Conservation (phyloP, 139 green algal species). For the Coccomyxa sp. region DNA sequence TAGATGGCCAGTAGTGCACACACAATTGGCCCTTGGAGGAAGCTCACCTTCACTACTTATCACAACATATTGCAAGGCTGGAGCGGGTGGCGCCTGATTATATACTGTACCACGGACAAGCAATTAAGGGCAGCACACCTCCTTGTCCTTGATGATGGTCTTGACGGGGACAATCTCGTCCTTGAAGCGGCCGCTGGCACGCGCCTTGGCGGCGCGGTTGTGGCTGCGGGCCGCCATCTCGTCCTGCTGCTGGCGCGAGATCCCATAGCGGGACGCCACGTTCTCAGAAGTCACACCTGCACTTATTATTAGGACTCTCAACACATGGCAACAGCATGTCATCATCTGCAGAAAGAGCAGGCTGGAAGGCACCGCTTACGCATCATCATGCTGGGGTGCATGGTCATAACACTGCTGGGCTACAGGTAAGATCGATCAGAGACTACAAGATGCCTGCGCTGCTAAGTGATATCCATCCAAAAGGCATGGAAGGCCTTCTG, state of each 20-base stretch:
- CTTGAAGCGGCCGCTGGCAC: conserved; percentile 76
- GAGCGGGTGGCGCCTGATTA: neutral
- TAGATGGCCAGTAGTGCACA: too few relatives aligned
- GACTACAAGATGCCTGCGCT: too few relatives aligned
- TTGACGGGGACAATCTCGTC: conserved; percentile 94
- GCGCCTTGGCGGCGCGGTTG: conserved; percentile 77
- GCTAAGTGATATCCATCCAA: too few relatives aligned
- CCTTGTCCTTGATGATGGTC: conserved; percentile 57
- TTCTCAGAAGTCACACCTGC: conserved; percentile 96
- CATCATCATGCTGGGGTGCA: too few relatives aligned
- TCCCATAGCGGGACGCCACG: conserved; percentile 84
- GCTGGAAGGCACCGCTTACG: too few relatives aligned
- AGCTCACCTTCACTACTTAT: neutral
- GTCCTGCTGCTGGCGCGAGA: conserved; percentile 78
- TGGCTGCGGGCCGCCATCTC: conserved; percentile 66
- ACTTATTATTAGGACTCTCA: neutral
- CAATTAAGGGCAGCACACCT: neutral
- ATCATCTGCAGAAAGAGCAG: too few relatives aligned
- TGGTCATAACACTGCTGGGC: too few relatives aligned
- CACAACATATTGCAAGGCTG: neutral
- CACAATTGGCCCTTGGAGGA: too few relatives aligned
- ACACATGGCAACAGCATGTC: conserved; percentile 1
- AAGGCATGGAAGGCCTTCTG: too few relatives aligned
- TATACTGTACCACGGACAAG: too few relatives aligned
- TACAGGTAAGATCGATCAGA: too few relatives aligned